Percentiles rank a stretch among this genome's conserved stretches.
Conservation (phyloP, 148 eudicot genomes). For the Fagopyrum esculentum region DNA sequence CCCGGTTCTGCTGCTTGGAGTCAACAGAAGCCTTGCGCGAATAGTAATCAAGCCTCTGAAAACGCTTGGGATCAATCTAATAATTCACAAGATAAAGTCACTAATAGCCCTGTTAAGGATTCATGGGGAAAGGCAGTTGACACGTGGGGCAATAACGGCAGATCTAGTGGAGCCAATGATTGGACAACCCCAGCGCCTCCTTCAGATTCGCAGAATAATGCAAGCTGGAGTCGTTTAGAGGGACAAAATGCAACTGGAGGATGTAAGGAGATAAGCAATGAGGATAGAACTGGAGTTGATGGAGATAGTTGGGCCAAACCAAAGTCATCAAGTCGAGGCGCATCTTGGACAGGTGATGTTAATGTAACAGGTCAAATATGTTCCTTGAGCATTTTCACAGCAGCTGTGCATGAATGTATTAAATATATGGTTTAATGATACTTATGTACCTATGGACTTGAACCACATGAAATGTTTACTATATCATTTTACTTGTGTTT, state of each 20-base stretch:
- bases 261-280: background rate
- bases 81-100: background rate
- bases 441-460: background rate
- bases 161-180: background rate
- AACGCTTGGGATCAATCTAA: conserved; percentile 3
- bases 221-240: background rate
- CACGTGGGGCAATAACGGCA: background rate
- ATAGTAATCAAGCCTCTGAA: background rate
- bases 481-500: background rate
- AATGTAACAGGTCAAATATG: background rate
- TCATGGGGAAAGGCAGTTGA: background rate
- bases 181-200: background rate
- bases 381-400: background rate
- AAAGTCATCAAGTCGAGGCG: background rate
- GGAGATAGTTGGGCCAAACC: background rate
- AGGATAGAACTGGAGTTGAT: background rate
- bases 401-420: background rate
- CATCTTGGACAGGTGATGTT: conserved; percentile 3
- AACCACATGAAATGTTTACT: background rate
- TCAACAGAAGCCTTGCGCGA: background rate
- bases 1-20: background rate
- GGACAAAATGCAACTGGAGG: background rate
- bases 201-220: background rate
- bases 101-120: background rate
- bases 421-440: no score